These are phyloP conservation scores for Candida coleopterorum DNA, from an alignment of 805 yeast genomes.

Conservation along the genomic window DNA sequence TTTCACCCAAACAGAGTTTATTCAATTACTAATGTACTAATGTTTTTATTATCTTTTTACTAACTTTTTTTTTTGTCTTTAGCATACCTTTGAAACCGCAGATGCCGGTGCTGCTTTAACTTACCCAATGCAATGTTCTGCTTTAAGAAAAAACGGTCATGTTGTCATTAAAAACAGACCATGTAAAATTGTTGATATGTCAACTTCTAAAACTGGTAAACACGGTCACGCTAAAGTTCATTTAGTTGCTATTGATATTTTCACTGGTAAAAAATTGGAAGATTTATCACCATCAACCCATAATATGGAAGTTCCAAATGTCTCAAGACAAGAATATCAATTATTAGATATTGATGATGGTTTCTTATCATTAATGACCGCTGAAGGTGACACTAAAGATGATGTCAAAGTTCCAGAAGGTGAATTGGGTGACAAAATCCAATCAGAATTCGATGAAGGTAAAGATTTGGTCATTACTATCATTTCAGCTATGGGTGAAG, in stretches of 20 bases:
- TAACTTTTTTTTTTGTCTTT: slow-evolving; percentile 5
- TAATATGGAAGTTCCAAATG: slow-evolving; percentile 99
- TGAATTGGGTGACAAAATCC: slow-evolving; percentile 91
- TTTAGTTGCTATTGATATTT: slow-evolving; percentile 97
- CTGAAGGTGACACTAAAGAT: slow-evolving; percentile 98
- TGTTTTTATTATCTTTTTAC: no score
- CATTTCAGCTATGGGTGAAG: slow-evolving; percentile 98
- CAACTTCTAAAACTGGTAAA: slow-evolving; percentile 99
- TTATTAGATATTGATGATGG: slow-evolving; percentile 98
- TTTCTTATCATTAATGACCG: slow-evolving; percentile 92
- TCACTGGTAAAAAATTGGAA: slow-evolving; percentile 99
- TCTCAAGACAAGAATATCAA: slow-evolving; percentile 92
- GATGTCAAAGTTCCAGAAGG: slow-evolving; percentile 98
- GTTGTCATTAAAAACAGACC: slow-evolving; percentile 99
- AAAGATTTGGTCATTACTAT: slow-evolving; percentile 96
- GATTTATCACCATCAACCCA: slow-evolving; percentile 99
- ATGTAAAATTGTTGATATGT: slow-evolving; percentile 99
- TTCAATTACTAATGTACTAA: no score
- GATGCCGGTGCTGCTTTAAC: slow-evolving; percentile 98
- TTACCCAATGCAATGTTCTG: slow-evolving; percentile 99
- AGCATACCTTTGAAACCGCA: slow-evolving; percentile 96
- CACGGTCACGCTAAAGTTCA: slow-evolving; percentile 99
- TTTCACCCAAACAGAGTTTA: no score
- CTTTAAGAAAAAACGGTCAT: slow-evolving; percentile 99
- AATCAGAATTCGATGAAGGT: slow-evolving; percentile 94